Base-by-base conservation (phyloP, 2,329 filamentous ascomycete species). In the Curvularia lunata region DNA sequence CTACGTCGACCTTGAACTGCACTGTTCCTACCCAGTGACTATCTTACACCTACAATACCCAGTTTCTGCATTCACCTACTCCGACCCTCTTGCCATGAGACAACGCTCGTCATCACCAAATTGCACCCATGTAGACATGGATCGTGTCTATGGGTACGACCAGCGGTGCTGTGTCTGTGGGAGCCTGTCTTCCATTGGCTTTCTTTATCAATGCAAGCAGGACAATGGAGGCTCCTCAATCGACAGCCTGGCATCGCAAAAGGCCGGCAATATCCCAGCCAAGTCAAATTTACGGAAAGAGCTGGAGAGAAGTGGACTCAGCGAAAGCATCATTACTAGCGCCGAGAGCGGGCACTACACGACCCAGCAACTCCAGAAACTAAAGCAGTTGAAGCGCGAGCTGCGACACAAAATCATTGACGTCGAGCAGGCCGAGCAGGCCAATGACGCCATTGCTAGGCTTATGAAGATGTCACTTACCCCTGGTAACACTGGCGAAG, bases 201-300 rank as follows among this genome's bases (percentile, higher is more conserved):
- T 89, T 85, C 77, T 95, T 21, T 95, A 91, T 74, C 81, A 84
- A 58, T 95, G 91, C 74, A 84, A 82, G 12, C 85, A 91, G 71
- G 90, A 92, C 27, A 51, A 50, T 18, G 56, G 60, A 34, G 19
- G 47, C 12, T 46, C 47, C n/a, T 58, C 62, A 18, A 59, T 65
- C 2, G 55, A 52, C 28, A 28, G 55, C 13, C 48, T 59, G 5
- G 18, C 65, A 19, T 30, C 32, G 3, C 25, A 18, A 9, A 13
- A 58, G 6, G 46, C 46, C 2, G 53, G 56, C 9, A 46, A 37
- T 0, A 32, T 47, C 16, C 23, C 27, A 18, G 34, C 28, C 21
- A 56, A 48, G n/a, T 74, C 73, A 5, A 23, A 41, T 8, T 32
- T 74, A 16, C 71, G 72, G 10, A 49, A 50, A 19, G 67, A 75